A percentile compares a stretch with the other conserved stretches of the same genome.
Evolutionary conservation across 2,329 filamentous ascomycete genomes (phyloP).

Genomic region (Ophiosphaerella korrae): DNA sequence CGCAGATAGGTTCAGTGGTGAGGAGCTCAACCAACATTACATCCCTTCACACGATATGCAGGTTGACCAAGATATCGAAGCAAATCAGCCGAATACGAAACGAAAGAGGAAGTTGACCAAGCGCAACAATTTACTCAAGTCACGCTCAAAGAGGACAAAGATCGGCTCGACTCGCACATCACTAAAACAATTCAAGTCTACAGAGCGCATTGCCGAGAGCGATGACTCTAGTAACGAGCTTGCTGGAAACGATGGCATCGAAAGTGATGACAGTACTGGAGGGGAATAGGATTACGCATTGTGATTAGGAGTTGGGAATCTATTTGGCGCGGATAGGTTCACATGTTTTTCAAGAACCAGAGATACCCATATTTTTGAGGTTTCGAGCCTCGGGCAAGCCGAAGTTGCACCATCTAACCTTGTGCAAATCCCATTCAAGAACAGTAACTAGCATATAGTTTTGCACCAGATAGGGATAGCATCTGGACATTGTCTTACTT

Average conservation of each 20-base stretch:
- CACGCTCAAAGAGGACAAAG: background rate
- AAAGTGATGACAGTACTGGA: too few relatives aligned
- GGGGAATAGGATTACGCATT: too few relatives aligned
- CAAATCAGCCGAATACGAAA: constrained; percentile 5
- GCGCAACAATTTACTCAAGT: background rate
- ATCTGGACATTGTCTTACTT: too few relatives aligned
- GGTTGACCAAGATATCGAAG: background rate
- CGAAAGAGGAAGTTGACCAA: constrained; percentile 11
- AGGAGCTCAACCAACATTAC: constrained; percentile 21
- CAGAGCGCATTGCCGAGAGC: constrained; percentile 12
- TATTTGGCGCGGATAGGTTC: too few relatives aligned
- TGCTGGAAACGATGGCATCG: background rate
- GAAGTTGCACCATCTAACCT: too few relatives aligned
- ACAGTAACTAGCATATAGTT: too few relatives aligned
- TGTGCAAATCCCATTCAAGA: too few relatives aligned
- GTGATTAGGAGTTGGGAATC: too few relatives aligned
- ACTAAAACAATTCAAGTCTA: constrained; percentile 13
- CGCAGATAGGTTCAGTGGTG: constrained; percentile 5
- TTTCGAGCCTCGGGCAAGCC: too few relatives aligned
- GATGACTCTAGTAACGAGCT: constrained; percentile 3
- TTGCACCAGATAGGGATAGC: too few relatives aligned
- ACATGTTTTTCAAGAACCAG: too few relatives aligned
- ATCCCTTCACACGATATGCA: constrained; percentile 3
- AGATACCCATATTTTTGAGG: too few relatives aligned
- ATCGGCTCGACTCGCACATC: background rate